Percentiles rank a stretch among this genome's conserved stretches.
Evolutionary conservation across 495 filamentous ascomycete genomes (phyloP).

Genomic region (Tuber melanosporum): DNA sequence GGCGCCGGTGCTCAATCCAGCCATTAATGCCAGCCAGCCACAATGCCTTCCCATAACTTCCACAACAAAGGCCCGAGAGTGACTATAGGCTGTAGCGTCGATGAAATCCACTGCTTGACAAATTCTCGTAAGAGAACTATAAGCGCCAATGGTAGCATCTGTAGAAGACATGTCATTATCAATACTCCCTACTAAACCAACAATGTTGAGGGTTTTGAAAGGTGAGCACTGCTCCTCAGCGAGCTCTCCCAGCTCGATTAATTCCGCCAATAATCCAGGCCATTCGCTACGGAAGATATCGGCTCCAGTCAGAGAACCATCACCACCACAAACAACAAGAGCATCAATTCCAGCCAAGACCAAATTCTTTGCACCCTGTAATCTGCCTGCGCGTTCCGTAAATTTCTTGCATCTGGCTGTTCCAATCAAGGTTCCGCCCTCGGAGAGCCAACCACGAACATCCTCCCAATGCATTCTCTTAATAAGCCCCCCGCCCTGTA

Average conservation of each 20-base stretch:
- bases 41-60: constrained; percentile 99
- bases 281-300: constrained; percentile 90
- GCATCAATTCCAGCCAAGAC: constrained; percentile 89
- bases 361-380: constrained; percentile 87
- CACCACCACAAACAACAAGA: constrained; percentile 92
- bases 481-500: constrained; percentile 82
- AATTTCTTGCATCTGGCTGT: constrained; percentile 88
- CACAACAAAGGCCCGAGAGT: constrained; percentile 94
- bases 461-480: constrained; percentile 84
- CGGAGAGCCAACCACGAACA: constrained; percentile 87
- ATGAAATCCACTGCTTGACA: constrained; percentile 94
- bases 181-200: constrained; percentile 92
- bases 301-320: constrained; percentile 93
- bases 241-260: constrained; percentile 64
- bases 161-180: constrained; percentile 98
- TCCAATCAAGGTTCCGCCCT: constrained; percentile 94
- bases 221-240: constrained; percentile 61
- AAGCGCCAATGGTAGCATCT: constrained; percentile 95
- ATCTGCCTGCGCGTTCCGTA: constrained; percentile 73
- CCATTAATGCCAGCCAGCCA: constrained; percentile 96
- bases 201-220: constrained; percentile 82
- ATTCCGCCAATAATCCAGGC: constrained; percentile 75
- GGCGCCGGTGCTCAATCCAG: constrained; percentile 87
- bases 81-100: constrained; percentile 92
- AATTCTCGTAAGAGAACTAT: constrained; percentile 83